Evolutionary conservation across 495 filamentous ascomycete species (phyloP).

Genomic region (Podospora tetraspora): DNA sequence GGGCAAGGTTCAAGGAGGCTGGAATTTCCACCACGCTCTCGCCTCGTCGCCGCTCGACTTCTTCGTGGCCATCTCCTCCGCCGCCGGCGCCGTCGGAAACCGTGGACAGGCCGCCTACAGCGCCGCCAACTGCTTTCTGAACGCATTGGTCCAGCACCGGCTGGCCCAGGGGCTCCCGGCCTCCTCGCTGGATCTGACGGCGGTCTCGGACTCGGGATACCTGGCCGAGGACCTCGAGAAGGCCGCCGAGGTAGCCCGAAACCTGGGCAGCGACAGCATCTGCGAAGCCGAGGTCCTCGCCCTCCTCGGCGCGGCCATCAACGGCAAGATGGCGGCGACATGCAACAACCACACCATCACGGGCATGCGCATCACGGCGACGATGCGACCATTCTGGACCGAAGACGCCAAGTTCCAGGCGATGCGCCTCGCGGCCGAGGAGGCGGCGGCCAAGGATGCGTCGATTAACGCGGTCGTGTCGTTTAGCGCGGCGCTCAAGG

Average conservation of each 20-base stretch:
- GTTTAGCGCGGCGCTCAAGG: conserved; percentile 39
- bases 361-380: conserved; percentile 45
- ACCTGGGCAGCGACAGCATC: conserved; percentile 47
- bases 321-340: conserved; percentile 30
- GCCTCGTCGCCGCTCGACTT: conserved; percentile 53
- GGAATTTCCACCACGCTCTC: conserved; percentile 55
- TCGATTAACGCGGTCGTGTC: conserved; percentile 33
- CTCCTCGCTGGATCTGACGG: conserved; percentile 51
- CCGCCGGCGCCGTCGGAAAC: conserved; percentile 55
- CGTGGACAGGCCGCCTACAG: conserved; percentile 59
- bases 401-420: conserved; percentile 49
- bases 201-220: conserved; percentile 53
- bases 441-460: conserved; percentile 35
- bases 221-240: conserved; percentile 44
- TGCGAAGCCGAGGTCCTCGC: conserved; percentile 49
- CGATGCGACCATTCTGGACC: conserved; percentile 46
- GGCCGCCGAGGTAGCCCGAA: conserved; percentile 43
- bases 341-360: conserved; percentile 50
- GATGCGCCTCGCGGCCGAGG: conserved; percentile 44
- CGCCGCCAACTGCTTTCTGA: conserved; percentile 59
- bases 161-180: conserved; percentile 42
- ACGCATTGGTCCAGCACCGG: conserved; percentile 47
- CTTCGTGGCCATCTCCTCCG: conserved; percentile 60
- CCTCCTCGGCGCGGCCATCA: conserved; percentile 44
- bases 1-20: conserved; percentile 52